Evolutionary conservation across 2,329 filamentous ascomycete species (phyloP).

Genomic region (Xylariomycetidae sp.): DNA sequence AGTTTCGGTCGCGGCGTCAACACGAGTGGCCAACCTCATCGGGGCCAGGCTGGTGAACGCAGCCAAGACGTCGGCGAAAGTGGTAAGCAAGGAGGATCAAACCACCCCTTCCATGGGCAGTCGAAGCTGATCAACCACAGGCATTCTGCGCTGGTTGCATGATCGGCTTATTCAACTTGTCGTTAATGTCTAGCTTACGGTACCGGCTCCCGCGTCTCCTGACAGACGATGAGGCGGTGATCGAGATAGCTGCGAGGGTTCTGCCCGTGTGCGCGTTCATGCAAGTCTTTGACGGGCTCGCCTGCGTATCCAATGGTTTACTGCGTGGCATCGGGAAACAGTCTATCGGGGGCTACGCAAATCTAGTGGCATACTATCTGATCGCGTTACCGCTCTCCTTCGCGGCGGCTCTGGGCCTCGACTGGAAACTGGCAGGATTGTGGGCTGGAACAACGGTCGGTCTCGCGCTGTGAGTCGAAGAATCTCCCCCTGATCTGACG

Average conservation of each 20-base stretch:
- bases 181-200: slow-evolving; percentile 63
- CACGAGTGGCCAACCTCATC: slow-evolving; percentile 86
- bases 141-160: slow-evolving; percentile 60
- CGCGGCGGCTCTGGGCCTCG: slow-evolving; percentile 68
- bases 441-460: slow-evolving; percentile 78
- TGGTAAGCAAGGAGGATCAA: no score
- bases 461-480: slow-evolving; percentile 50
- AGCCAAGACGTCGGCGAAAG: slow-evolving; percentile 74
- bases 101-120: slow-evolving; percentile 4
- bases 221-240: slow-evolving; percentile 67
- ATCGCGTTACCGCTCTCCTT: slow-evolving; percentile 84
- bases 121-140: slow-evolving; percentile 26
- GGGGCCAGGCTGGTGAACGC: slow-evolving; percentile 78
- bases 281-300: slow-evolving; percentile 82
- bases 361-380: slow-evolving; percentile 79
- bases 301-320: slow-evolving; percentile 76
- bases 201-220: slow-evolving; percentile 74
- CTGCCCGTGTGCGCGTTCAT: slow-evolving; percentile 82
- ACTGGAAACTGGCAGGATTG: slow-evolving; percentile 73
- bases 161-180: slow-evolving; percentile 76
- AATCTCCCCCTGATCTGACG: neutral
- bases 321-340: slow-evolving; percentile 84
- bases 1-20: slow-evolving; percentile 81
- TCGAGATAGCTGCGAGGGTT: slow-evolving; percentile 61
- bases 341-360: slow-evolving; percentile 84